Conservation (phyloP, 164 flowering plant genomes). For the Umbilicus rupestris region DNA sequence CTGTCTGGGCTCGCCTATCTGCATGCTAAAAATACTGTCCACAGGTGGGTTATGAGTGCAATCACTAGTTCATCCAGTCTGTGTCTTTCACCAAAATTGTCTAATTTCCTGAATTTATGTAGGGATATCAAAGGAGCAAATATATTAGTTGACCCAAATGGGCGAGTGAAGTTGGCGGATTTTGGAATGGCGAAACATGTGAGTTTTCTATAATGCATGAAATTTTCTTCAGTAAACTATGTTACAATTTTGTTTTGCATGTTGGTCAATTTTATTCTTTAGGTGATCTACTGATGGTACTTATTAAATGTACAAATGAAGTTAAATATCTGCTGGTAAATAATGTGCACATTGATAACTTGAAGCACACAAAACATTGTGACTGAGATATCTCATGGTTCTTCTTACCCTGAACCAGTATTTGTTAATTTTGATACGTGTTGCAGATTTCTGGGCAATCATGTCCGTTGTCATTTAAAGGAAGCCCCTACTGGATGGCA, state of each 20-base stretch:
- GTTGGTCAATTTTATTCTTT: not conserved
- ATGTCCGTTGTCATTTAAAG: constrained; percentile 75
- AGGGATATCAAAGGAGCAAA: constrained; percentile 98
- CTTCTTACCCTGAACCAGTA: not conserved
- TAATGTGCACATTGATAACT: not conserved
- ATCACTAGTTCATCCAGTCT: not conserved
- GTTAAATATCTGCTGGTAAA: not conserved
- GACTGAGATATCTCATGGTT: not conserved
- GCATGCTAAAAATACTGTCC: constrained; percentile 73
- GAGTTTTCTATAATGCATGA: constrained; percentile 16
- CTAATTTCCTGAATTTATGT: constrained; percentile 5
- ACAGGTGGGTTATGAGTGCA: constrained; percentile 39
- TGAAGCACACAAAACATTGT: no score
- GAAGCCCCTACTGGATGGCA: constrained; percentile 97
- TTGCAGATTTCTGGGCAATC: constrained; percentile 76
- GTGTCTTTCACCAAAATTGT: not conserved
- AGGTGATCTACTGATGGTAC: not conserved
- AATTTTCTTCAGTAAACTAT: not conserved
- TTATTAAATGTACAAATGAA: not conserved
- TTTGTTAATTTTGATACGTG: not conserved
- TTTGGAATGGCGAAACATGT: constrained; percentile 96
- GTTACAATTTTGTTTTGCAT: not conserved
- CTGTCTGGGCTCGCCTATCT: constrained; percentile 78
- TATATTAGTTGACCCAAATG: constrained; percentile 88
- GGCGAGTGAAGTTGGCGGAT: constrained; percentile 75